These are phyloP conservation scores for Leccinum incarnatum DNA, from an alignment of 768 basidiomycete genomes.

Conservation along the genomic window DNA sequence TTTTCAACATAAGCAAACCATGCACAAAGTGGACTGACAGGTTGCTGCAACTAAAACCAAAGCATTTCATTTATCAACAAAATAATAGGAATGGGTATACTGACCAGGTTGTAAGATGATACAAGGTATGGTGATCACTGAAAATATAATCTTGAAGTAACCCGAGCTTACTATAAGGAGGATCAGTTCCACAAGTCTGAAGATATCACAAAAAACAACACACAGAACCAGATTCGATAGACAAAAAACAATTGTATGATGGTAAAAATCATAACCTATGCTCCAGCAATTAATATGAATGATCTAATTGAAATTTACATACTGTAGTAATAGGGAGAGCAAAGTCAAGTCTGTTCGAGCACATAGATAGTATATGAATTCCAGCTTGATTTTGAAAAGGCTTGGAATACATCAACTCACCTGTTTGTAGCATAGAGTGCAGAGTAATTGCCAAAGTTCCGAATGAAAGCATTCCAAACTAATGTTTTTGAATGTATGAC, in stretches of 20 bases:
- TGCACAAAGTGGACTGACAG: neutral
- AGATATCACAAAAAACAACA: neutral
- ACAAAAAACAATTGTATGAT: neutral
- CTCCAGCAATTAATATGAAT: neutral
- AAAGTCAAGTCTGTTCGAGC: neutral
- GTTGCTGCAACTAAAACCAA: neutral
- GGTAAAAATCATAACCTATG: neutral
- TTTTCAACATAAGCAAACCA: neutral
- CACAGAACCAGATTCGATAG: neutral
- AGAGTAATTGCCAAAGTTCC: neutral
- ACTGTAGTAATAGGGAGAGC: neutral
- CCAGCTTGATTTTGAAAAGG: neutral
- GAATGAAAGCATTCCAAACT: neutral
- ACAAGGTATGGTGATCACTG: neutral
- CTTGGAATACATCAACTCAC: neutral
- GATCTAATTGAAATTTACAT: neutral
- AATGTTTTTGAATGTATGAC: neutral
- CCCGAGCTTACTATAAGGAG: neutral
- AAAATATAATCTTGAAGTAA: neutral
- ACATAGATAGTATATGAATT: neutral
- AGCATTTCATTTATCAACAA: neutral
- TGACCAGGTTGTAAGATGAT: neutral
- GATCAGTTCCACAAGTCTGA: neutral
- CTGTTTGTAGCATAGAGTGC: neutral
- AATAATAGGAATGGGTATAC: neutral